phyloP scores from a whole-genome alignment of 768 basidiomycete genomes.

The Agaricus bisporus region DNA sequence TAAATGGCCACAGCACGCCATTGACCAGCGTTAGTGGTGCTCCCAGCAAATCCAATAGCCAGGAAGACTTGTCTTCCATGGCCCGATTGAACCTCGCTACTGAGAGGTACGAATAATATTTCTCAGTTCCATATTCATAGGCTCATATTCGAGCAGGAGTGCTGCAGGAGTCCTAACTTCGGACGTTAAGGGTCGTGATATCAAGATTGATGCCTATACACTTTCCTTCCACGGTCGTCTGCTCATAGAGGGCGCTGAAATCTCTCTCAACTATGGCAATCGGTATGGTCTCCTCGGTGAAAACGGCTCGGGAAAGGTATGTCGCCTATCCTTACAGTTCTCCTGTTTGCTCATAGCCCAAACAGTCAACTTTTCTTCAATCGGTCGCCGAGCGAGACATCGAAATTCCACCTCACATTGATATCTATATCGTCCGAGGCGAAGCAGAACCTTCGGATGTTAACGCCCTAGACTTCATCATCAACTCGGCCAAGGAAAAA shows the following conservation, averaged over 20 bases:
- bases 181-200: conserved; percentile 88
- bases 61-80: conserved; percentile 69
- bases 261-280: conserved; percentile 84
- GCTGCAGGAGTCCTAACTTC: conserved; percentile 90
- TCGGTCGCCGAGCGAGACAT: conserved; percentile 95
- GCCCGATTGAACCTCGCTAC: conserved; percentile 86
- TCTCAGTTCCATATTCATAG: not conserved
- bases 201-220: conserved; percentile 95
- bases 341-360: not conserved
- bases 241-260: conserved; percentile 58
- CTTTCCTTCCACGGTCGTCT: conserved; percentile 96
- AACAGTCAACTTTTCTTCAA: conserved; percentile 90
- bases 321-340: conserved; percentile 11
- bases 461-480: conserved; percentile 96
- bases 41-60: conserved; percentile 71
- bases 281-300: conserved; percentile 94
- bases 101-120: conserved; percentile 55
- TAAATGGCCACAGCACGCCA: conserved; percentile 67
- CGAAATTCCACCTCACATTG: conserved; percentile 89
- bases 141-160: conserved; percentile 44
- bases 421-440: conserved; percentile 94
- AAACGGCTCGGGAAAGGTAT: conserved; percentile 98
- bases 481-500: conserved; percentile 87
- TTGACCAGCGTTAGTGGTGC: conserved; percentile 78
- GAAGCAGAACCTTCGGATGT: conserved; percentile 94